These are phyloP conservation scores for Castanospermum australe DNA, from an alignment of 306 rosid species.

Conservation along the genomic window DNA sequence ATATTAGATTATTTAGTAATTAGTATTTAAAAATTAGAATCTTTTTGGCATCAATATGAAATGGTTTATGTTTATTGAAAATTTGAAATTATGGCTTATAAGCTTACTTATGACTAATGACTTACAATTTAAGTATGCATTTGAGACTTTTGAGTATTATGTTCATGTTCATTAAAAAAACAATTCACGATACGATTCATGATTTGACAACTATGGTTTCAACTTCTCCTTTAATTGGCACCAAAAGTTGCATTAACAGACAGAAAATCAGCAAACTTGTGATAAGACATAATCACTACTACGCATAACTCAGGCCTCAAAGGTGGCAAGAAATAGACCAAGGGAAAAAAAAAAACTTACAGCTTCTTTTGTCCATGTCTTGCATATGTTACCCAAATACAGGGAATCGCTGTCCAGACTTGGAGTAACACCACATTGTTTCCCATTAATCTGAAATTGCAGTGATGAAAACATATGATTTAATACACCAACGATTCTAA, in stretches of 20 bases:
- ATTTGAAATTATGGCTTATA: no score
- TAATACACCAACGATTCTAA: background rate
- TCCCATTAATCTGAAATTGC: slow-evolving; percentile 69
- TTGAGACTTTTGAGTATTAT: no score
- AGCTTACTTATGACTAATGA: no score
- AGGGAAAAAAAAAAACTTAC: slow-evolving; percentile 60
- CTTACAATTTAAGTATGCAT: no score
- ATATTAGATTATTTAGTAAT: no score
- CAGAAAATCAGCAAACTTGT: slow-evolving; percentile 27
- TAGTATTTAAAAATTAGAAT: no score
- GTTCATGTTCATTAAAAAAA: no score
- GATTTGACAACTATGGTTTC: no score
- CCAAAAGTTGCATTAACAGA: slow-evolving; percentile 26
- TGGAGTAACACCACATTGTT: slow-evolving; percentile 71
- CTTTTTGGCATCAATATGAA: no score
- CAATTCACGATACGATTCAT: no score
- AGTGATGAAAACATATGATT: slow-evolving; percentile 32
- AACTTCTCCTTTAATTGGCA: slow-evolving; percentile 69
- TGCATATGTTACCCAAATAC: slow-evolving; percentile 73
- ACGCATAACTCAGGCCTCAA: background rate
- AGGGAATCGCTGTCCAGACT: slow-evolving; percentile 78
- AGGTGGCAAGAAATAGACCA: background rate
- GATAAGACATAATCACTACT: background rate
- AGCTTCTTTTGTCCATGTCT: slow-evolving; percentile 67
- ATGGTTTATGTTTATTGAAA: no score